Conservation (phyloP, 1,139 yeast genomes). For the Saccharomyces pastorianus region DNA sequence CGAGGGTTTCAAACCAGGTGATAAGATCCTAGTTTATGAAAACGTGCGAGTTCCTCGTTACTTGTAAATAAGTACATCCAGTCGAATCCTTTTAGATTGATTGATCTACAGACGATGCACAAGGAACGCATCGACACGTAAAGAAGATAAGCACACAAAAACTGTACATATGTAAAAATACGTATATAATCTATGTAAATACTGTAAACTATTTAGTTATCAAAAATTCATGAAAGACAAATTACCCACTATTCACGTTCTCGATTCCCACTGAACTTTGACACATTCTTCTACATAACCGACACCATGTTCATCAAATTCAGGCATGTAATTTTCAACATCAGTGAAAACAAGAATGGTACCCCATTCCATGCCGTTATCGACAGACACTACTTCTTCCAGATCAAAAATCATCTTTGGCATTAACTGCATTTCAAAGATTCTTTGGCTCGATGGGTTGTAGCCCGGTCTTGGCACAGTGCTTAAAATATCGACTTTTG, state of each 20-base stretch:
- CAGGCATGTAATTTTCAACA: conserved; percentile 58
- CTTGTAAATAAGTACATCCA: conserved; percentile 36
- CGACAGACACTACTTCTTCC: conserved; percentile 46
- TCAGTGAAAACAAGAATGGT: conserved; percentile 83
- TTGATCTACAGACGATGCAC: no score
- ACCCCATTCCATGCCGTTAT: conserved; percentile 96
- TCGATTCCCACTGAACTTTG: conserved; percentile 88
- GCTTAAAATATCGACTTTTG: conserved; percentile 35
- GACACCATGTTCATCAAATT: conserved; percentile 52
- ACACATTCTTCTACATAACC: conserved; percentile 87
- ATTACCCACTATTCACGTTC: conserved; percentile 4
- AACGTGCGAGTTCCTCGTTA: conserved; percentile 60
- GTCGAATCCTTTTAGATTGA: not conserved
- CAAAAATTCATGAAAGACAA: not conserved
- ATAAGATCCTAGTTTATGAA: conserved; percentile 65
- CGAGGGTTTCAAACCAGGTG: conserved; percentile 69
- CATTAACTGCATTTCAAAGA: conserved; percentile 85
- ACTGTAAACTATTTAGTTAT: not conserved
- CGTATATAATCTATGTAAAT: not conserved
- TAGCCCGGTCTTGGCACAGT: conserved; percentile 33
- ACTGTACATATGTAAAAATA: conserved; percentile 5
- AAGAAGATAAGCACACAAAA: not conserved
- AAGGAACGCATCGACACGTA: no score
- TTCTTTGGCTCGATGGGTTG: conserved; percentile 56
- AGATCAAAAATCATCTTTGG: conserved; percentile 83